Evolutionary conservation across 108 stramenopile species (phyloP).

Genomic region (Cyclostephanos invisitatus): DNA sequence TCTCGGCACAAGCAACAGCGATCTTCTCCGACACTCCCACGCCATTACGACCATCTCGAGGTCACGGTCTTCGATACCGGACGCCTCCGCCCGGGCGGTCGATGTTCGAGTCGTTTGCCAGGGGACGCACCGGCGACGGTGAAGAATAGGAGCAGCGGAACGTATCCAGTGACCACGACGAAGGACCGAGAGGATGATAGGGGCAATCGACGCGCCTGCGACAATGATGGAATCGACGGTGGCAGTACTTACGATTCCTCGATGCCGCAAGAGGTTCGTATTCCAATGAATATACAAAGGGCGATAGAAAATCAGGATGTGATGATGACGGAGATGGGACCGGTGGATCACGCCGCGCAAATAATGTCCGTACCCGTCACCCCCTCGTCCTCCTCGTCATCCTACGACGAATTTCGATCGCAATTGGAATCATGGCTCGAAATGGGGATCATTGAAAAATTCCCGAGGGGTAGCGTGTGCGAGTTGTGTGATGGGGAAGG

Average conservation of each 20-base stretch:
- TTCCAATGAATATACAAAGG: slow-evolving; percentile 7
- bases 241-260: not conserved
- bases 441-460: slow-evolving; percentile 49
- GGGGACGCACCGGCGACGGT: slow-evolving; percentile 34
- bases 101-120: slow-evolving; percentile 64
- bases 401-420: slow-evolving; percentile 43
- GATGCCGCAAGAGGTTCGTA: no score
- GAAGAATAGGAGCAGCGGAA: slow-evolving; percentile 19
- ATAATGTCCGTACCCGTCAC: slow-evolving; percentile 47
- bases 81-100: slow-evolving; percentile 76
- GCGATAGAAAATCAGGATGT: slow-evolving; percentile 9
- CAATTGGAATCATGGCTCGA: slow-evolving; percentile 73
- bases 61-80: slow-evolving; percentile 81
- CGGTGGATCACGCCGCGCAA: slow-evolving; percentile 84
- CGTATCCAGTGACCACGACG: not conserved
- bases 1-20: slow-evolving; percentile 30
- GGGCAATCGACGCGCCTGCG: not conserved
- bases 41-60: not conserved
- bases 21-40: not conserved
- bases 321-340: slow-evolving; percentile 18
- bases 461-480: slow-evolving; percentile 53
- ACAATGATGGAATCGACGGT: not conserved
- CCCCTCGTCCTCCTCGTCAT: not conserved
- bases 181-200: not conserved
- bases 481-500: slow-evolving; percentile 13